Evolutionary conservation across 441 rosid genomes (phyloP), one percentile per base, ranked within the genome.

Genomic region (Gossypium gossypioides): DNA sequence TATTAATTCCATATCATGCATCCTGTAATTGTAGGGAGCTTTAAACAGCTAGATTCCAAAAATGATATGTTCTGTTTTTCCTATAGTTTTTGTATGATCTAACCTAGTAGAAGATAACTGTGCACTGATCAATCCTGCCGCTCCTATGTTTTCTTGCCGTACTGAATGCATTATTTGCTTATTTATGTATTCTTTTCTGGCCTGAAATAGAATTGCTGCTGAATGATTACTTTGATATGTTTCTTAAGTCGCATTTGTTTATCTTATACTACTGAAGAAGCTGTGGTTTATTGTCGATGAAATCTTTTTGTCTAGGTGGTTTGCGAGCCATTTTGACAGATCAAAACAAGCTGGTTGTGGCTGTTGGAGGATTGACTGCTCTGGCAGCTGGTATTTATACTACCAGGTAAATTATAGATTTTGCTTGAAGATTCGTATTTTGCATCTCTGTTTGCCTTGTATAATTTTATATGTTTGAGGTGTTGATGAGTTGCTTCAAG

Each of bases 321-420:
- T 80, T 92, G 73, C 89, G 92, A 67, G 95, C 97, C 68, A 87
- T 95, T 82, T 81, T 95, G 67, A 95, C 98, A 0, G 98, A 91
- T 83, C 98, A 92, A 74, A 89, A 91, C 76, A 95, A 95, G 87
- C 73, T 95, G 81, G 83, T 95, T 75, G 96, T 89, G 63, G 95
- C 89, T 74, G 96, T 95, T 74, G 98, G 98, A 18, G 98, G 98
- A 61, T 85, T 85, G 18, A 95, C 99, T n/a, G 98, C 99, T 73
- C 93, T 95, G 34, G 99, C 98, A 27, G 98, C 98, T 12, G 99
- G 99, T 40, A 76, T 95, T 74, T 95, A 95, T 79, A 91, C 98
- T 60, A 95, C 99, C 44, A 85, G 99, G 99, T 92, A 81, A 79
- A 74, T 12, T 2, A 58, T 54, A 16, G 77, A 44, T 63, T 40